Evolutionary conservation across 176 grass and related monocot genomes (phyloP), one percentile per base, ranked within the genome.

Genomic region (Bolboschoenus planiculmis): DNA sequence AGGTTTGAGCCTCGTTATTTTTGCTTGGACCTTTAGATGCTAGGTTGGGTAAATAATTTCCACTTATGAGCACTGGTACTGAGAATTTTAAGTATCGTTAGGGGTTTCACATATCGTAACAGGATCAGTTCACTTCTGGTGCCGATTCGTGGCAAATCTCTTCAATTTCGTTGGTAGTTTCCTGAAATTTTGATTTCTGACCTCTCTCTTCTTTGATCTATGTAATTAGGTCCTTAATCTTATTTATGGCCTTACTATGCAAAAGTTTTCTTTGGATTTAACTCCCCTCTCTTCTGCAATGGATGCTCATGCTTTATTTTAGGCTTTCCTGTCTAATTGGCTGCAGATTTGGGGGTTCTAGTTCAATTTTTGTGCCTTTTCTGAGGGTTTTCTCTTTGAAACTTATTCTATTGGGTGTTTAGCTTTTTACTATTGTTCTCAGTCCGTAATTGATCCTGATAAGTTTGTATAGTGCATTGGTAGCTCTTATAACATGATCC

Each of bases 101-200:
- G 78, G 53, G 29, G 9, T 59, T 40, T 23, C 20, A 1, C 55
- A 27, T 27, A 3, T 61, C 10, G 33, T 59, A 81, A 24, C 31
- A 58, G 55, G 55, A 80, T 56, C 36, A 80, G 34, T 81, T 81
- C 9, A 13, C 7, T 39, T 81, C 20, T 64, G 56, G 37, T 30
- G 80, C 80, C 34, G 60, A 82, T 82, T 82, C 16, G 39, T 61
- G n/a, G 36, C 23, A 65, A 47, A 82, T 82, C 58, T 31, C 43
- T 63, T 50, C 26, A 63, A 63, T 18, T 82, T 65, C 21, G 36
- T 31, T 55, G 47, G 46, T 18, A 50, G n/a, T 81, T 13, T 43
- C 0, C 9, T 27, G 37, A 64, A 44, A 44, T 61, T 82, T 65
- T 65, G 58, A 65, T 50, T 66, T 61, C 60, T 4, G 27, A 50